Evolutionary conservation across 2,329 filamentous ascomycete genomes (phyloP).

Genomic region (Hymenoscyphus repandus): DNA sequence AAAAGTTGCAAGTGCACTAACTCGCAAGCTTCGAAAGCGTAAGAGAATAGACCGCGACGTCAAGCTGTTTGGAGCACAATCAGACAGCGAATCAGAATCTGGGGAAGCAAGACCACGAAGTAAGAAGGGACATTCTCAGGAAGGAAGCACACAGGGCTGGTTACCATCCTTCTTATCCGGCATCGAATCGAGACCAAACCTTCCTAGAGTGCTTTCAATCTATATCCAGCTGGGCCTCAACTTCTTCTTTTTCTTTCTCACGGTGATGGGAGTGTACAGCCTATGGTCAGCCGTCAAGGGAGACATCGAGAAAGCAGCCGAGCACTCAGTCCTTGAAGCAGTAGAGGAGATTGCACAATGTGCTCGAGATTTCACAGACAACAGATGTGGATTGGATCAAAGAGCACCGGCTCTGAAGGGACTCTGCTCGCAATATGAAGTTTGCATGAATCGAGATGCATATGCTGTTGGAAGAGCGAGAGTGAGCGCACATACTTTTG

Average conservation of each 20-base stretch:
- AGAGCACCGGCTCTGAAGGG: conserved; percentile 67
- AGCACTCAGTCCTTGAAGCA: conserved; percentile 58
- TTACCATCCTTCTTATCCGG: conserved; percentile 52
- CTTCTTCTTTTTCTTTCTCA: conserved; percentile 40
- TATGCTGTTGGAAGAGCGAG: conserved; percentile 71
- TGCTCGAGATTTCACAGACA: conserved; percentile 66
- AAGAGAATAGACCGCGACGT: conserved; percentile 40
- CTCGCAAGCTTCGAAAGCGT: conserved; percentile 45
- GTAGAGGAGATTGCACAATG: conserved; percentile 78
- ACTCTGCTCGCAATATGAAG: conserved; percentile 74
- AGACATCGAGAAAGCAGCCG: conserved; percentile 44
- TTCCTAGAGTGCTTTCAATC: conserved; percentile 60
- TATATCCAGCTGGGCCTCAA: conserved; percentile 57
- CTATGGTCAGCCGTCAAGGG: conserved; percentile 28
- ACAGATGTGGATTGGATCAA: conserved; percentile 63
- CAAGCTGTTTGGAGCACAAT: conserved; percentile 34
- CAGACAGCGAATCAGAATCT: conserved; percentile 31
- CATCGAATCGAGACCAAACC: conserved; percentile 58
- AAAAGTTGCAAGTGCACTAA: conserved; percentile 41
- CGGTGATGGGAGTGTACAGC: conserved; percentile 32
- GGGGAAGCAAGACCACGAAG: conserved; percentile 33
- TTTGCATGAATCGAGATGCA: conserved; percentile 83
- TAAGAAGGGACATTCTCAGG: conserved; percentile 33
- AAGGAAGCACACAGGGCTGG: conserved; percentile 26
- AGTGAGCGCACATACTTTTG: conserved; percentile 81